phyloP scores from a whole-genome alignment of 2,329 filamentous ascomycete species.

The Aspergillus sp. region DNA sequence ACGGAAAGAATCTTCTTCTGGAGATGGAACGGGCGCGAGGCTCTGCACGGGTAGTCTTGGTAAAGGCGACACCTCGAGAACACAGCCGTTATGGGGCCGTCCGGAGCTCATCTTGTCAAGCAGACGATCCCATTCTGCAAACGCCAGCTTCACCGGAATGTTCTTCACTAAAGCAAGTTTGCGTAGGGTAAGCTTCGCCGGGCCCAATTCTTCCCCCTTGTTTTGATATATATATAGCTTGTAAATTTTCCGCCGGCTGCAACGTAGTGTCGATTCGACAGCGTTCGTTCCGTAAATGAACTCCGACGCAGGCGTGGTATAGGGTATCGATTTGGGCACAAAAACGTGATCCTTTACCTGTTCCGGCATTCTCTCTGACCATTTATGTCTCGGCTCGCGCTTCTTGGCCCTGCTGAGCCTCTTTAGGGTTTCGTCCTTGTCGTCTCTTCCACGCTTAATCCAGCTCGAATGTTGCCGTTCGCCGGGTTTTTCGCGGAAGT shows the following conservation, averaged over 20 bases:
- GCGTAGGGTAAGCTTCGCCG: conserved; percentile 28
- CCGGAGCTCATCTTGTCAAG: conserved; percentile 78
- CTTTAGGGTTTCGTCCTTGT: neutral
- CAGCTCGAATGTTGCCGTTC: neutral
- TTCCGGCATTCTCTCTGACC: conserved; percentile 22
- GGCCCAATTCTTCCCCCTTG: conserved; percentile 46
- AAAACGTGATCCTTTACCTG: conserved; percentile 27
- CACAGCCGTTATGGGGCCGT: conserved; percentile 81
- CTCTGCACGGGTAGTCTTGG: conserved; percentile 62
- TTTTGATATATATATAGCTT: conserved; percentile 70
- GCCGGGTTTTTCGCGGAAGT: conserved; percentile 14
- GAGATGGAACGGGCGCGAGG: conserved; percentile 46
- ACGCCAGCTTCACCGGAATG: conserved; percentile 55
- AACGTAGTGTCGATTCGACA: conserved; percentile 70
- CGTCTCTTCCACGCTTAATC: neutral
- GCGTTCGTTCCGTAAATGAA: conserved; percentile 83
- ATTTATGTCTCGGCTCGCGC: conserved; percentile 10
- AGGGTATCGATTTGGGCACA: conserved; percentile 48
- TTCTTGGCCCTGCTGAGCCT: neutral
- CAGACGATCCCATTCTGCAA: conserved; percentile 55
- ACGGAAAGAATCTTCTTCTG: conserved; percentile 47
- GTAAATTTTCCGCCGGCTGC: conserved; percentile 66
- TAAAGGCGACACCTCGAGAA: conserved; percentile 80
- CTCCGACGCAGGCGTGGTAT: conserved; percentile 80
- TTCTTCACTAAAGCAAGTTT: conserved; percentile 36